Conservation (phyloP, 345 rosid genomes). For the Barbarea vulgaris region DNA sequence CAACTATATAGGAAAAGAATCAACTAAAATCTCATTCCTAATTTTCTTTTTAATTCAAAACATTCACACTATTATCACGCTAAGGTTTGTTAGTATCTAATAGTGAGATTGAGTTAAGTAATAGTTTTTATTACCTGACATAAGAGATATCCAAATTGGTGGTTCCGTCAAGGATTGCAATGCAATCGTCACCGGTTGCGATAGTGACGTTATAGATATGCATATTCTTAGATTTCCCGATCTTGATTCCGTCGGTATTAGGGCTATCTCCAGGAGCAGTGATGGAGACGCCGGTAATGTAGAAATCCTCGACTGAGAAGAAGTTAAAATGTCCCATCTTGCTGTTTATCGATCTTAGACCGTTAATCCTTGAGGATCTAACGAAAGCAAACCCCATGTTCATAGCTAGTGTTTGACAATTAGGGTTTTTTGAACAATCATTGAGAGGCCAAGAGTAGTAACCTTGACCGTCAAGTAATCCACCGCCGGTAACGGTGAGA, state of each 20-base stretch:
- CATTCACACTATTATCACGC: neutral
- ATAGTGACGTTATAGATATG: conserved; percentile 17
- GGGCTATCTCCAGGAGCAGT: conserved; percentile 43
- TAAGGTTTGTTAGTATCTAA: neutral
- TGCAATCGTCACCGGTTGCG: conserved; percentile 43
- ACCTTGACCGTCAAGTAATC: conserved; percentile 42
- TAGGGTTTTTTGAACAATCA: conserved; percentile 26
- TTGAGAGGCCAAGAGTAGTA: conserved; percentile 39
- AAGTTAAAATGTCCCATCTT: conserved; percentile 41
- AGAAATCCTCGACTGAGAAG: conserved; percentile 29
- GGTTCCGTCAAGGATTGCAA: conserved; percentile 43
- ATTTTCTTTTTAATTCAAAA: neutral
- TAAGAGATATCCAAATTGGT: conserved; percentile 25
- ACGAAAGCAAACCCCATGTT: conserved; percentile 37
- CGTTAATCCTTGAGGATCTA: conserved; percentile 5
- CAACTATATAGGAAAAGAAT: neutral
- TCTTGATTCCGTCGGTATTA: conserved; percentile 46
- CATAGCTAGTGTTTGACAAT: conserved; percentile 27
- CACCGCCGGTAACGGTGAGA: conserved; percentile 34
- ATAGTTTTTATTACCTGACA: conserved; percentile 36
- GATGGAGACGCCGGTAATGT: conserved; percentile 17
- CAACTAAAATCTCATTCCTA: neutral
- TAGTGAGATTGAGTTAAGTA: neutral
- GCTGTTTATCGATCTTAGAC: conserved; percentile 40
- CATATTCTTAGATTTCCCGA: conserved; percentile 37